These are phyloP conservation scores for Pseudoperonospora humuli DNA, from an alignment of 352 stramenopile species.

Conservation along the genomic window DNA sequence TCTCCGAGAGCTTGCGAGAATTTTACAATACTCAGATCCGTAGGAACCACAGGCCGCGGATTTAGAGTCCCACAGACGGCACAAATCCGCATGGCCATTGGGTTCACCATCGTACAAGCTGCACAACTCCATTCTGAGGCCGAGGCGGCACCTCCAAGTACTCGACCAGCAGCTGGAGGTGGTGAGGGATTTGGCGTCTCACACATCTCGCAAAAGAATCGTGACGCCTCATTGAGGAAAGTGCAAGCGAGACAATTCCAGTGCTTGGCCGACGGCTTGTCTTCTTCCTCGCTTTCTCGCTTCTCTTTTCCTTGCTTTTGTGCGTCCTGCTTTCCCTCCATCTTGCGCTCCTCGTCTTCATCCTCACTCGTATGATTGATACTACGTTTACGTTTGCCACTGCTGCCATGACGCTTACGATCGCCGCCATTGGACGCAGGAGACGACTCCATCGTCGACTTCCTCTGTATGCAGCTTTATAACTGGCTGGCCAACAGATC, in stretches of 20 bases:
- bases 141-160: conserved; percentile 1
- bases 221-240: conserved; percentile 55
- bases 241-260: conserved; percentile 68
- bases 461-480: too few species aligned
- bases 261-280: conserved; percentile 12
- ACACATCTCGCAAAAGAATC: conserved; percentile 72
- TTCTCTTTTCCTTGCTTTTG: conserved; percentile 7
- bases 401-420: conserved; percentile 14
- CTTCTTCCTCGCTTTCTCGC: conserved; percentile 3
- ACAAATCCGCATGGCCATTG: conserved; percentile 37
- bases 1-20: conserved; percentile 14
- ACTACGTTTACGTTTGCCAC: conserved; percentile 34
- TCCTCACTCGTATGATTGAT: conserved; percentile 8
- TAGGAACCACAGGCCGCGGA: conserved; percentile 30
- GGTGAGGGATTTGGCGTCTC: conserved; percentile 46
- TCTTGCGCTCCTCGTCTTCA: conserved; percentile 5
- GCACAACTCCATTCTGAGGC: conserved; percentile 49
- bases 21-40: conserved; percentile 33
- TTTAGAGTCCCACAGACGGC: conserved; percentile 61
- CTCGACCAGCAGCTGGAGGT: not conserved
- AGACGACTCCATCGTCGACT: conserved; percentile 21
- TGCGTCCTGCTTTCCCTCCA: conserved; percentile 4
- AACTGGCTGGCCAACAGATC: too few species aligned
- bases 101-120: conserved; percentile 67
- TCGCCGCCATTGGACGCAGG: conserved; percentile 6